Percentiles rank a stretch among this genome's conserved stretches.
phyloP scores from a whole-genome alignment of 345 rosid genomes.

The Populus simonii region DNA sequence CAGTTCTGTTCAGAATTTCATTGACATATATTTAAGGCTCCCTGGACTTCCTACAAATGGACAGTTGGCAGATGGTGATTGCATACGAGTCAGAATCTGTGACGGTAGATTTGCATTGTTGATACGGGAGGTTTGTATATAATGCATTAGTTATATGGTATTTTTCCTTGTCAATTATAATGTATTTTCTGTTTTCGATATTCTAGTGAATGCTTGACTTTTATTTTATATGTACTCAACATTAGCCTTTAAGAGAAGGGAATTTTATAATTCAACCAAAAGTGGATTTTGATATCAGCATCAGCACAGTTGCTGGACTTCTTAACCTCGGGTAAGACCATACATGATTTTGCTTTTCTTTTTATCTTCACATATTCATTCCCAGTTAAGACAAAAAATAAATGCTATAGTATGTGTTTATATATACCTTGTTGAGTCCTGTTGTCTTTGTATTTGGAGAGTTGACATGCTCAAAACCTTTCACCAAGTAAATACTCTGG shows the following conservation, averaged over 20 bases:
- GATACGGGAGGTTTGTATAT: constrained; percentile 79
- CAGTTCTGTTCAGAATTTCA: constrained; percentile 92
- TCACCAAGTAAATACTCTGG: too few species aligned
- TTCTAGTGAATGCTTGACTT: constrained; percentile 14
- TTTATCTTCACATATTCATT: background rate
- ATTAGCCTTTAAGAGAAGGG: constrained; percentile 97
- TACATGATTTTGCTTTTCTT: background rate
- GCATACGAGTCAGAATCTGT: constrained; percentile 94
- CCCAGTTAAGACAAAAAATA: background rate
- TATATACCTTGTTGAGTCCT: background rate
- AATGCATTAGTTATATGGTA: constrained; percentile 4
- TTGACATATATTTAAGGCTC: constrained; percentile 82
- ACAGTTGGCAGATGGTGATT: constrained; percentile 82
- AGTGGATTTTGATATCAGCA: constrained; percentile 98
- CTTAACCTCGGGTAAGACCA: constrained; percentile 90
- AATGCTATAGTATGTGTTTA: background rate
- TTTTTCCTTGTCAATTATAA: background rate
- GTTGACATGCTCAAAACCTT: background rate
- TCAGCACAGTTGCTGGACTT: constrained; percentile 96
- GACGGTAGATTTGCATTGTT: constrained; percentile 98
- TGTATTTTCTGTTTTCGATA: constrained; percentile 19
- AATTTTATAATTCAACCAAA: constrained; percentile 98
- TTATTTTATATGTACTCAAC: constrained; percentile 24
- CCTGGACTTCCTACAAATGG: constrained; percentile 84
- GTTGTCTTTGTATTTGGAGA: background rate